Evolutionary conservation across 116 monocot genomes (phyloP), one percentile per base, ranked within the genome.

Genomic region (Iris pallida): DNA sequence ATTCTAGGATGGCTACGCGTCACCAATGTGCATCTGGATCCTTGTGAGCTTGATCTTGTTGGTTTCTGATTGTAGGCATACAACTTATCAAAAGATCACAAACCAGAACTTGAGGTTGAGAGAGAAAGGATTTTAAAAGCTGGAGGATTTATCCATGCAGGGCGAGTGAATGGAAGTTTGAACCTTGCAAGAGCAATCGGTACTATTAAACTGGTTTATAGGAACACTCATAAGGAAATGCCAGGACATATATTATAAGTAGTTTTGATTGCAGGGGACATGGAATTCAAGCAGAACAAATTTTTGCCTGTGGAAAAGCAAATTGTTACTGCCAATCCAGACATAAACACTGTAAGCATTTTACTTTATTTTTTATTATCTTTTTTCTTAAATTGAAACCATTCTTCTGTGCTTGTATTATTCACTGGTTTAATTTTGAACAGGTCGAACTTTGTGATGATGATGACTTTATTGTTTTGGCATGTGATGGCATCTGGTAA

Each of bases 401-500:
- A 44, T 58, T 61, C n/a, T 58, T 73, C 20, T 41, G 16, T 40
- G 20, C 49, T n/a, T 7, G 13, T 7, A 57, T 48, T 60, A 46
- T 71, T 55, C 16, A 46, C 15, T 4, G 14, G 13, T 68, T 70
- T 47, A 15, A 42, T 13, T 69, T 72, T 19, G 64, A 53, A 15
- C 63, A 94, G 94, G 87, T 94, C 63, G 88, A 94, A 9, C 90
- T 94, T 53, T 80, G 81, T 73, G 90, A 88, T 11, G 90, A 94
- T 71, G 94, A 94, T 66, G 94, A 90, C 20, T 94, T 94, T 55
- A 65, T 94, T 68, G 85, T 88, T 70, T 46, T 94, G 58, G 94
- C 94, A 62, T 94, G 94, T 70, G 94, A 94, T 81, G 94, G 94
- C 19, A 75, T 94, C 66, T 94, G 94, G 94, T 94, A 76, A 60